Evolutionary conservation across 768 basidiomycete genomes (phyloP), one percentile per base, ranked within the genome.

Genomic region (Calvatia gigantea): DNA sequence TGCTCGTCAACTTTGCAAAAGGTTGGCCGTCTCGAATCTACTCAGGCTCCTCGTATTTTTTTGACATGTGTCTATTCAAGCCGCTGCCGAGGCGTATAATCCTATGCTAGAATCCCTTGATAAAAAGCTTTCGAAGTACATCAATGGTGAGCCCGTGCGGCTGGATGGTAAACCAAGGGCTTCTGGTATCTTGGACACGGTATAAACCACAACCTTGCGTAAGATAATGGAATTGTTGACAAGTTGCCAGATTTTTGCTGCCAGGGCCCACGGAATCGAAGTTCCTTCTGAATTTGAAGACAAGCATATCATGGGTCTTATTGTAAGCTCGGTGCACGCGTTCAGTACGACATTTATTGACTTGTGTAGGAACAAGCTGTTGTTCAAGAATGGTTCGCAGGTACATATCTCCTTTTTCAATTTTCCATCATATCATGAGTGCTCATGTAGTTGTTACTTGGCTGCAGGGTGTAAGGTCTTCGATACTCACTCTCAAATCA

Each of bases 321-420:
- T 92, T 28, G 89, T 86, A 61, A 42, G 75, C 67, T 15, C 7
- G 29, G 4, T 8, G 8, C 17, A 31, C 25, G 15, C 2, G 15
- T 11, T 42, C n/a, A 41, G 14, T 17, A 31, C 28, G 1, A 27
- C 4, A 32, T 37, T 8, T 17, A n/a, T n/a, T n/a, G n/a, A n/a
- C n/a, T n/a, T n/a, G 19, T 11, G 6, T 46, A 89, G 86, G 87
- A 93, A 70, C 74, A 75, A 51, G 89, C 88, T 17, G 84, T 89
- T 3, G 81, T 87, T 23, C 79, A 77, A 45, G 90, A 94, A 67
- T 92, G 90, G 89, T 93, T 87, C 65, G 76, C 80, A 72, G 82
- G 86, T 74, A 60, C 23, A 70, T 65, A 32, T 2, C 14, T 21
- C 32, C 42, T 38, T 6, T 37, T 12, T 7, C 47, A 28, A 19